Evolutionary conservation across 441 rosid species (phyloP), one percentile per base, ranked within the genome.

Genomic region (Jatropha podagrica): DNA sequence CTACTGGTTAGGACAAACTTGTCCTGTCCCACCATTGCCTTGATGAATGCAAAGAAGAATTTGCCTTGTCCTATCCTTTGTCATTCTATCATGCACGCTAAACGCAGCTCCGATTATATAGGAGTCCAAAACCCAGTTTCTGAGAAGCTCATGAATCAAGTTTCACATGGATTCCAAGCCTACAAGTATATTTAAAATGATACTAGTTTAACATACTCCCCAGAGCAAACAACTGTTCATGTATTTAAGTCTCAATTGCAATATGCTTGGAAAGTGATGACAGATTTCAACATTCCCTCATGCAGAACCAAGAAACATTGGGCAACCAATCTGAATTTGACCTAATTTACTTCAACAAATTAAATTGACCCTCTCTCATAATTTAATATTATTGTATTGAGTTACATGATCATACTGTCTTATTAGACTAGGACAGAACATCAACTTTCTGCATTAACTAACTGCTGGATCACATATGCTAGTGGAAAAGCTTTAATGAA

Each of bases 401-500:
- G 48, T 44, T 44, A 44, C 10, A 52, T 0, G n/a, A 52, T 17
- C 15, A 13, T 17, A 17, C 5, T 17, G 6, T 5, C 58, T 52
- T 52, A 52, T 52, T 52, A 48, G 2, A 17, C 58, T 20, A 56
- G 6, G 60, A 56, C n/a, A 10, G 62, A 17, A 27, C 49, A 56
- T 26, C 56, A 49, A n/a, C 15, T 58, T 54, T 44, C 49, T 41
- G 49, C 23, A 75, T 66, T 27, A 40, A 48, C 76, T 65, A 60
- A 41, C 9, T 17, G 23, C 74, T 61, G 52, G 54, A 72, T 63
- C 73, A 48, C 71, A 60, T 74, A 62, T 56, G 20, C 61, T 7
- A 2, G 58, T 32, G 58, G 74, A 68, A 42, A 32, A 46, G 9
- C 6, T 69, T 52, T 14, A 14, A 41, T 54, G 23, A 52, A 60